Percentiles rank a stretch among this genome's conserved stretches.
Conservation (phyloP, 805 yeast species). For the Maudiozyma saulgeensis region DNA sequence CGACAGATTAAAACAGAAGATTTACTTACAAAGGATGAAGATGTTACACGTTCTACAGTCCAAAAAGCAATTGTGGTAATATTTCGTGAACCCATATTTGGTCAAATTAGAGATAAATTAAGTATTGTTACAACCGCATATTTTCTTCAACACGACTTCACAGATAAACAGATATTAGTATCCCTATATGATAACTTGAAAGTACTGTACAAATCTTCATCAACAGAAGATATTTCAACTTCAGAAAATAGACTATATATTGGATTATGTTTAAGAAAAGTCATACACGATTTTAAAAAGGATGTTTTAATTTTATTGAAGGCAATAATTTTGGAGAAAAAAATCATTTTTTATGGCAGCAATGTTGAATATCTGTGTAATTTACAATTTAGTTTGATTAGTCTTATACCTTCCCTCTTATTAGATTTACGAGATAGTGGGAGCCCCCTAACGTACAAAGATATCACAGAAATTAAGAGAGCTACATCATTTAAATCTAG, state of each 20-base stretch:
- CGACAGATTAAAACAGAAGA: slow-evolving; percentile 65
- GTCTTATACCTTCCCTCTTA: slow-evolving; percentile 73
- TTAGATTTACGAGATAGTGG: slow-evolving; percentile 69
- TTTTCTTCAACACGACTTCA: slow-evolving; percentile 71
- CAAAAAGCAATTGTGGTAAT: slow-evolving; percentile 87
- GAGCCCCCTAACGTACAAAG: slow-evolving; percentile 56
- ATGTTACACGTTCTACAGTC: slow-evolving; percentile 75
- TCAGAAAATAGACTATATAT: slow-evolving; percentile 38
- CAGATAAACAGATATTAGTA: slow-evolving; percentile 57
- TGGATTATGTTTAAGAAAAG: slow-evolving; percentile 62
- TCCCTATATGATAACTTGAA: slow-evolving; percentile 61
- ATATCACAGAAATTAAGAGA: slow-evolving; percentile 41
- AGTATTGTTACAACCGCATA: slow-evolving; percentile 82
- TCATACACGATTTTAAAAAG: slow-evolving; percentile 48
- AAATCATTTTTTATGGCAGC: slow-evolving; percentile 65
- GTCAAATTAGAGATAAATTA: slow-evolving; percentile 80
- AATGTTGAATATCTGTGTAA: slow-evolving; percentile 75
- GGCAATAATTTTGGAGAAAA: slow-evolving; percentile 65
- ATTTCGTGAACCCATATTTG: slow-evolving; percentile 77
- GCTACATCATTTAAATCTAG: slow-evolving; percentile 66
- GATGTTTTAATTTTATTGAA: slow-evolving; percentile 62
- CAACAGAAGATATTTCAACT: slow-evolving; percentile 16
- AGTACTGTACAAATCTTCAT: slow-evolving; percentile 31
- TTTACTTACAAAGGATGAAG: slow-evolving; percentile 45
- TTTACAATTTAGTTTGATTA: slow-evolving; percentile 72